phyloP scores from a whole-genome alignment of 768 basidiomycete genomes.

The Favolaschia claudopus region DNA sequence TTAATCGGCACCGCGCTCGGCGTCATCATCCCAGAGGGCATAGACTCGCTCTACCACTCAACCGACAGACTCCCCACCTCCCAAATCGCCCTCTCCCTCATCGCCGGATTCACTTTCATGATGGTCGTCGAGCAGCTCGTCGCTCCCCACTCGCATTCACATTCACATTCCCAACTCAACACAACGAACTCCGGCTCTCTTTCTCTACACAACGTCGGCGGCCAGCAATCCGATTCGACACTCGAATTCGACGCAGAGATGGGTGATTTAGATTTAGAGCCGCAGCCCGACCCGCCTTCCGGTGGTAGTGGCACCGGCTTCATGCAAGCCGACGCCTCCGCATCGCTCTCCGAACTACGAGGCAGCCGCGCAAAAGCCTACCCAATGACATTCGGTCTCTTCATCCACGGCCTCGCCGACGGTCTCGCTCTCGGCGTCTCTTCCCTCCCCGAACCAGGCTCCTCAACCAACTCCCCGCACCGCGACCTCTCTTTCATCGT shows the following conservation, averaged over 20 bases:
- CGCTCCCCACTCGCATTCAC: conserved; percentile 56
- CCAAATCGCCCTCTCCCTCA: conserved; percentile 67
- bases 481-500: conserved; percentile 78
- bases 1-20: conserved; percentile 90
- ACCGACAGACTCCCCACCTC: conserved; percentile 53
- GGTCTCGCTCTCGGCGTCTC: conserved; percentile 92
- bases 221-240: conserved; percentile 30
- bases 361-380: conserved; percentile 55
- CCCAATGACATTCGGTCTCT: conserved; percentile 83
- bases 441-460: conserved; percentile 43
- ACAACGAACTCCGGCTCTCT: conserved; percentile 32
- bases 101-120: conserved; percentile 70
- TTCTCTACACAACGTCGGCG: conserved; percentile 34
- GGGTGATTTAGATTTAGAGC: conserved; percentile 60
- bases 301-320: conserved; percentile 20
- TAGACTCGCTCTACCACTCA: conserved; percentile 62
- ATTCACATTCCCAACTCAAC: conserved; percentile 30
- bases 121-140: conserved; percentile 73
- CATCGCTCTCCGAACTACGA: conserved; percentile 22
- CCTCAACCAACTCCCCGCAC: conserved; percentile 36
- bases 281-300: conserved; percentile 29
- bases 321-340: conserved; percentile 29
- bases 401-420: conserved; percentile 90
- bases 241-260: conserved; percentile 71
- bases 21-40: conserved; percentile 93